phyloP scores from a whole-genome alignment of 169 alveolate genomes.

The Plasmodium coatneyi region DNA sequence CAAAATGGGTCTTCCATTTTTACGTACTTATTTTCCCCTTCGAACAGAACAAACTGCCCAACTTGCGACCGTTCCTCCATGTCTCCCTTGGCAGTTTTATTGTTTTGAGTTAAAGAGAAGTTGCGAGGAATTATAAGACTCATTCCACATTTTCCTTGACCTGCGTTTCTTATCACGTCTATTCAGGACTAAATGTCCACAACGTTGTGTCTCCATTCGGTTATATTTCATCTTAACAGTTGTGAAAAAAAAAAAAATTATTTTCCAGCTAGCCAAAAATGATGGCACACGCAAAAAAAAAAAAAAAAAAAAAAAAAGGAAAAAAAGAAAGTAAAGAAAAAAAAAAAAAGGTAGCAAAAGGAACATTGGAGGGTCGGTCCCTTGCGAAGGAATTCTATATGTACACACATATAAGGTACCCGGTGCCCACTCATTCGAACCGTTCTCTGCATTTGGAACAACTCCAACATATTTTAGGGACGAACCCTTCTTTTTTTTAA shows the following conservation, averaged over 20 bases:
- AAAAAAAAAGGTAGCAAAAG: not conserved
- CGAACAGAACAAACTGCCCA: slow-evolving; percentile 18
- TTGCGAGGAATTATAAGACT: not conserved
- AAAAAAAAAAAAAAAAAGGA: no score
- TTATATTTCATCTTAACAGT: not conserved
- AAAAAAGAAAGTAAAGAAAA: not conserved
- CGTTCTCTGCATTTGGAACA: not conserved
- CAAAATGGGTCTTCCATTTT: not conserved
- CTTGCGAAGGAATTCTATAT: not conserved
- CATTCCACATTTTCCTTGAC: not conserved
- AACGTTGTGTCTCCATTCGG: not conserved
- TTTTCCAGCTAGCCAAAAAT: slow-evolving; percentile 1
- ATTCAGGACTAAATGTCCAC: not conserved
- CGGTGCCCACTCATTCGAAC: not conserved
- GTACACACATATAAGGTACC: not conserved
- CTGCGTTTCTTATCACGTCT: not conserved
- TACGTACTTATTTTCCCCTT: slow-evolving; percentile 56
- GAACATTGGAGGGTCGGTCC: not conserved
- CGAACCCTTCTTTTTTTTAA: no score
- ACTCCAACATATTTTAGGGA: not conserved
- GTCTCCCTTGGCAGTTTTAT: not conserved
- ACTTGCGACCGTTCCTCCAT: not conserved
- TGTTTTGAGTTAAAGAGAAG: not conserved
- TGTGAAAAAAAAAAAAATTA: not conserved
- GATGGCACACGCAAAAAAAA: not conserved